Percentiles rank a stretch among this genome's conserved stretches.
phyloP scores from a whole-genome alignment of 306 rosid genomes.

The Quercus berberidifolia region DNA sequence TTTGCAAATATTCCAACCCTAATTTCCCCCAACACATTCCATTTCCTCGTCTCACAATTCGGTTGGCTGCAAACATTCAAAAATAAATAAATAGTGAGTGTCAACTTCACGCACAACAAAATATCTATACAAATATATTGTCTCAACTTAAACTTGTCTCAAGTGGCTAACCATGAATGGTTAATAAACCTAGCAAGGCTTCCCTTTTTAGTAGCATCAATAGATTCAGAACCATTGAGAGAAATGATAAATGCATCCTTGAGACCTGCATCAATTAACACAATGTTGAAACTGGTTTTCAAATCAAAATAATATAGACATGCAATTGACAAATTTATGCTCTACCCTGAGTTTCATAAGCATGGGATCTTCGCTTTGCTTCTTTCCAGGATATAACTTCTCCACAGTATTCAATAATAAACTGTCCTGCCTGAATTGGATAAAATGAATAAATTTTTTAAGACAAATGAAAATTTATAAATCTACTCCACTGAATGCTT shows the following conservation, averaged over 20 bases:
- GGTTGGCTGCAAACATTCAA: slow-evolving; percentile 68
- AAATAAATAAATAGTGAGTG: slow-evolving; percentile 24
- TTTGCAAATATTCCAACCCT: slow-evolving; percentile 98
- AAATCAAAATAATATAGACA: slow-evolving; percentile 12
- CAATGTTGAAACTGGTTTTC: slow-evolving; percentile 15
- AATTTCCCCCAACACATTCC: slow-evolving; percentile 93
- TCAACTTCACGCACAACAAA: slow-evolving; percentile 28
- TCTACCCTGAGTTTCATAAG: slow-evolving; percentile 79
- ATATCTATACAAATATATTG: slow-evolving; percentile 8
- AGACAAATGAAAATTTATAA: not conserved
- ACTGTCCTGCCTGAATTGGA: slow-evolving; percentile 62
- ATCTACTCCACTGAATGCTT: not conserved
- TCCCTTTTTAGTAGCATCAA: slow-evolving; percentile 95
- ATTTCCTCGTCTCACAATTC: slow-evolving; percentile 94
- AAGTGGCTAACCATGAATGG: slow-evolving; percentile 85
- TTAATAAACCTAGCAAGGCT: slow-evolving; percentile 91
- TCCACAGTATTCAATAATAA: slow-evolving; percentile 91
- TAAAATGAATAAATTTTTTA: slow-evolving; percentile 12
- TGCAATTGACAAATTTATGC: slow-evolving; percentile 5
- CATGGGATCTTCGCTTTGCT: slow-evolving; percentile 86
- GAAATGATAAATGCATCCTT: slow-evolving; percentile 87
- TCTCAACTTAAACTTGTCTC: slow-evolving; percentile 1
- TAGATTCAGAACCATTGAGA: slow-evolving; percentile 86
- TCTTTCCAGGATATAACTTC: slow-evolving; percentile 97
- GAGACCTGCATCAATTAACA: slow-evolving; percentile 62